A percentile compares a stretch with the other conserved stretches of the same genome.
phyloP scores from a whole-genome alignment of 2,329 filamentous ascomycete species.

The Fusarium graminum region DNA sequence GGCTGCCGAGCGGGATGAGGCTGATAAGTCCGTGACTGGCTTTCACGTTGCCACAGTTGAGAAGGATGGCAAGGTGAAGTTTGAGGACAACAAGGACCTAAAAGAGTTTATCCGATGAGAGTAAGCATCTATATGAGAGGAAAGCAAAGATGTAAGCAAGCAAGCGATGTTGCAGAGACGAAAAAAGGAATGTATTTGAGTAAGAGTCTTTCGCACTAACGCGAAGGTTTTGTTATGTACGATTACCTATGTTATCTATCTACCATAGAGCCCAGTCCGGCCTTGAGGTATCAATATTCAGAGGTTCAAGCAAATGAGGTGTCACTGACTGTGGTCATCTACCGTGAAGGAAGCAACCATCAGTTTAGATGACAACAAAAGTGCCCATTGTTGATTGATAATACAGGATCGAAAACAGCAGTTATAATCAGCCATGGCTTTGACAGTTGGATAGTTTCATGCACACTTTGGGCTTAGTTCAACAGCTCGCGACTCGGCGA shows the following conservation, averaged over 20 bases:
- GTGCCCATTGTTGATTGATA: conserved; percentile 7
- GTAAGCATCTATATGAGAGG: not conserved
- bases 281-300: conserved; percentile 35
- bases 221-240: conserved; percentile 34
- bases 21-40: conserved; percentile 56
- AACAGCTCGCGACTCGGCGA: conserved; percentile 46
- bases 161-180: conserved; percentile 13
- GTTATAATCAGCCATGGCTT: not conserved
- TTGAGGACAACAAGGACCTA: conserved; percentile 70
- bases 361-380: not conserved
- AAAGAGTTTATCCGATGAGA: conserved; percentile 66
- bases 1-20: conserved; percentile 45
- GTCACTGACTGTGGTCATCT: conserved; percentile 11
- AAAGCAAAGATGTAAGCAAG: conserved; percentile 19
- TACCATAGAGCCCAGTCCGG: conserved; percentile 28
- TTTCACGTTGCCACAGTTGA: conserved; percentile 69
- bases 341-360: not conserved
- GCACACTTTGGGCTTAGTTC: conserved; percentile 20
- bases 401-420: conserved; percentile 3
- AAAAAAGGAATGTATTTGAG: conserved; percentile 22
- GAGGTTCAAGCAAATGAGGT: not conserved
- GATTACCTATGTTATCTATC: conserved; percentile 25
- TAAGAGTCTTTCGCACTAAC: conserved; percentile 5
- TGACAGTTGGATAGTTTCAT: conserved; percentile 17
- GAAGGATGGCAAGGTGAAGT: conserved; percentile 74